Evolutionary conservation across 305 asterid genomes (phyloP).

Genomic region (Ajuga reptans): DNA sequence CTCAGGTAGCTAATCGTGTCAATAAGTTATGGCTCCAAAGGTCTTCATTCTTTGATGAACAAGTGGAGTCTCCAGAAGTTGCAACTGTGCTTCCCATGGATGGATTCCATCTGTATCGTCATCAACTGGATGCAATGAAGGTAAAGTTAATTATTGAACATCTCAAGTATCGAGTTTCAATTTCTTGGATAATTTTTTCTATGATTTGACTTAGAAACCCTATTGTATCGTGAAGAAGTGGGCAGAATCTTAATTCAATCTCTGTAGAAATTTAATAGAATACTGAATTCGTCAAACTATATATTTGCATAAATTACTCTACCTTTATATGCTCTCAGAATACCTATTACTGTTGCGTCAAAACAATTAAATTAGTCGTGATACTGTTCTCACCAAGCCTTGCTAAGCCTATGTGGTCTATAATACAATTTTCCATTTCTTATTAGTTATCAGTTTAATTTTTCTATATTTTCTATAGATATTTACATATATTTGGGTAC

Average conservation of each 20-base stretch:
- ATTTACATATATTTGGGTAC: slow-evolving; percentile 3
- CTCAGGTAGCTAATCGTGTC: slow-evolving; percentile 61
- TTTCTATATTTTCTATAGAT: not conserved
- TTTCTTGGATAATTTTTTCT: not conserved
- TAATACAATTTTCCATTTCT: not conserved
- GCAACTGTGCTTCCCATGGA: slow-evolving; percentile 92
- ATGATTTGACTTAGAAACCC: not conserved
- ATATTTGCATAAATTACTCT: not conserved
- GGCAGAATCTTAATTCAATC: not conserved
- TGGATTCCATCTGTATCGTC: slow-evolving; percentile 93
- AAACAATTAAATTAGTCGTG: not conserved
- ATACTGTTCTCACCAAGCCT: not conserved
- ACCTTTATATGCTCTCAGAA: not conserved
- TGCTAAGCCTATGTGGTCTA: not conserved
- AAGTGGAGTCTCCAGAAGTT: slow-evolving; percentile 62
- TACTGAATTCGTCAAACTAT: not conserved
- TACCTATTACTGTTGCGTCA: not conserved
- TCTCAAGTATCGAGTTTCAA: not conserved
- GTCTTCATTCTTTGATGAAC: slow-evolving; percentile 55
- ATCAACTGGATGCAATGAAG: slow-evolving; percentile 86
- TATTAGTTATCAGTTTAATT: not conserved
- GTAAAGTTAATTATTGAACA: slow-evolving; percentile 26
- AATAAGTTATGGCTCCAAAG: slow-evolving; percentile 72
- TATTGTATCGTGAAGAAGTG: not conserved
- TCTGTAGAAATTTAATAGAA: not conserved